phyloP scores from a whole-genome alignment of 768 basidiomycete genomes.

The Macrocybe gigantea region DNA sequence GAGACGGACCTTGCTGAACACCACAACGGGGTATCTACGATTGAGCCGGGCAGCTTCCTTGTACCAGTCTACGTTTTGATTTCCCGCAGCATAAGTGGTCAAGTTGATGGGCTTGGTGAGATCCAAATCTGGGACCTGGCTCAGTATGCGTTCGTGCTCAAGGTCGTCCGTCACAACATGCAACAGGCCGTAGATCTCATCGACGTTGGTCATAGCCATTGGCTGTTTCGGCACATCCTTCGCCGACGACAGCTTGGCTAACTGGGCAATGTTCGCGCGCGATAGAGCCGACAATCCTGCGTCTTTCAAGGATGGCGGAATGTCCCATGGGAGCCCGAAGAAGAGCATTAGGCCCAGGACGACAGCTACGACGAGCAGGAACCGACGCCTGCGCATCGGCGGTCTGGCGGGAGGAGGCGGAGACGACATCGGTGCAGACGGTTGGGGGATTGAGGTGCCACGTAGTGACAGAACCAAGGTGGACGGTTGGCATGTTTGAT shows the following conservation, averaged over 20 bases:
- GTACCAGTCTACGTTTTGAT: constrained; percentile 36
- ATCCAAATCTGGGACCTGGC: constrained; percentile 34
- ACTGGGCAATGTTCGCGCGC: constrained; percentile 32
- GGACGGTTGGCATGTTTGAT: too few relatives aligned
- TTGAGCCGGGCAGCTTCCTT: constrained; percentile 36
- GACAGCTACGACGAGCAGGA: constrained; percentile 33
- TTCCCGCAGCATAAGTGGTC: constrained; percentile 47
- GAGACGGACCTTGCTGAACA: constrained; percentile 72
- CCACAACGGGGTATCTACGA: constrained; percentile 54
- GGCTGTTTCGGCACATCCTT: constrained; percentile 10
- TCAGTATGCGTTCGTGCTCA: constrained; percentile 34
- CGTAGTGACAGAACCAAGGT: too few relatives aligned
- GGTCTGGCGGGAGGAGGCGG: constrained; percentile 10
- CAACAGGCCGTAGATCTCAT: constrained; percentile 70
- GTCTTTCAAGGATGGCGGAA: constrained; percentile 30
- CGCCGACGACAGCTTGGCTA: constrained; percentile 20
- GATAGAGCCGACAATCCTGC: constrained; percentile 25
- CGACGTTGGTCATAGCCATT: constrained; percentile 21
- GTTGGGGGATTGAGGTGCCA: background rate
- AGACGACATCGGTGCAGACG: constrained; percentile 11
- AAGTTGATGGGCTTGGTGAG: constrained; percentile 43
- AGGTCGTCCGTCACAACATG: constrained; percentile 51
- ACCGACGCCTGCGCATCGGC: constrained; percentile 38
- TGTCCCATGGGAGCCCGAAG: constrained; percentile 37
- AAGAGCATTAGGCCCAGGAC: constrained; percentile 32